Conservation (phyloP, 1,284 basidiomycete genomes). For the Melampsora abietis-canadensis region DNA sequence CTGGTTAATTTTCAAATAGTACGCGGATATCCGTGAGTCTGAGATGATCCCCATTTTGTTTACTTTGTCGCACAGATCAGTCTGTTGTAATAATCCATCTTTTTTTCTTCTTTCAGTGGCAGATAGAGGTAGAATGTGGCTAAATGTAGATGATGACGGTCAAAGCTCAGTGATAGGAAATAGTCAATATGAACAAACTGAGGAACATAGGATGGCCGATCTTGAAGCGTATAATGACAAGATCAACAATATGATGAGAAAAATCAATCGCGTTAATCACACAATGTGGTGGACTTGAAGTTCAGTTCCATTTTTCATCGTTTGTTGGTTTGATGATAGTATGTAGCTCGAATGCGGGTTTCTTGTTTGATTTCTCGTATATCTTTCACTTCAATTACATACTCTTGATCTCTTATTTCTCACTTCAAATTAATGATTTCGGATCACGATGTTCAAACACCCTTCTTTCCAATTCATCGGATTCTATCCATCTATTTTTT, state of each 20-base stretch:
- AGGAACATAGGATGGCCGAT: conserved; percentile 14
- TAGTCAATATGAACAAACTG: conserved; percentile 15
- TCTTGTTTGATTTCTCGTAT: too few species aligned
- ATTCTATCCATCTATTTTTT: too few species aligned
- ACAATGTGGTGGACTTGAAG: conserved; percentile 39
- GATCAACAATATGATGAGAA: conserved; percentile 24
- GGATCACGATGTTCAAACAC: too few species aligned
- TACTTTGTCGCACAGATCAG: not conserved
- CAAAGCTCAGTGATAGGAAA: not conserved
- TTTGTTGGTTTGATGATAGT: too few species aligned
- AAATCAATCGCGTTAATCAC: conserved; percentile 11
- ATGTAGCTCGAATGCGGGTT: too few species aligned
- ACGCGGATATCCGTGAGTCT: conserved; percentile 37
- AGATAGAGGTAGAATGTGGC: conserved; percentile 20
- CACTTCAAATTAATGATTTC: too few species aligned
- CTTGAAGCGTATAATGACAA: conserved; percentile 6
- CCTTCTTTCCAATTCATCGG: too few species aligned
- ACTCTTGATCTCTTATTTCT: too few species aligned
- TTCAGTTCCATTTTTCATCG: too few species aligned
- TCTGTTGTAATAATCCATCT: not conserved
- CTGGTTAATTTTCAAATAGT: conserved; percentile 3
- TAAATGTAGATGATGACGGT: conserved; percentile 28
- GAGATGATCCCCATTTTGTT: not conserved
- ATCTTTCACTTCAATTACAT: too few species aligned
- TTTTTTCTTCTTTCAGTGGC: conserved; percentile 5